Percentiles rank a stretch among this genome's conserved stretches.
phyloP scores from a whole-genome alignment of 768 basidiomycete genomes.

The Piloderma croceum region DNA sequence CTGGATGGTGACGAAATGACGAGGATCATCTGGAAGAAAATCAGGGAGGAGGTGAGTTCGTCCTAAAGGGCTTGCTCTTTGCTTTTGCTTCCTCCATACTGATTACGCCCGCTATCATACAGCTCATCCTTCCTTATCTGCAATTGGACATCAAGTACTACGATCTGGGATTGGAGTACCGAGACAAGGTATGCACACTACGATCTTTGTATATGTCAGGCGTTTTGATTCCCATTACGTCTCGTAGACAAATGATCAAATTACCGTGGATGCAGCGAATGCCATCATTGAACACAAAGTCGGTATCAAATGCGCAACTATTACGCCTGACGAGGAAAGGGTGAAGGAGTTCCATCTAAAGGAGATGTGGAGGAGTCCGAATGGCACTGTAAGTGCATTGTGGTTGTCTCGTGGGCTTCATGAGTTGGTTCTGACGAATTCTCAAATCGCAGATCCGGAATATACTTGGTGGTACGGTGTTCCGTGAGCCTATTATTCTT shows the following conservation, averaged over 20 bases:
- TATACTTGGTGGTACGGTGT: slow-evolving; percentile 96
- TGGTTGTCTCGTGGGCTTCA: slow-evolving; percentile 3
- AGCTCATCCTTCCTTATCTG: slow-evolving; percentile 95
- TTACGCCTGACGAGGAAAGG: slow-evolving; percentile 95
- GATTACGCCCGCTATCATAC: slow-evolving; percentile 6
- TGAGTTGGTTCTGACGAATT: slow-evolving; percentile 1
- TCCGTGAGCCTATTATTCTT: slow-evolving; percentile 97
- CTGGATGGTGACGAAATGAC: slow-evolving; percentile 99
- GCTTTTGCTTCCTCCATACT: slow-evolving; percentile 3
- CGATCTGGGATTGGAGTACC: slow-evolving; percentile 91
- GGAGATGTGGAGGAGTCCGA: slow-evolving; percentile 98
- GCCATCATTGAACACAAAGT: slow-evolving; percentile 93
- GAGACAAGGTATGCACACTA: slow-evolving; percentile 55
- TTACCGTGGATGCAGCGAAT: slow-evolving; percentile 90
- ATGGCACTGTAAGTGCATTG: slow-evolving; percentile 68
- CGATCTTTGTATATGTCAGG: background rate
- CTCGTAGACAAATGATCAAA: slow-evolving; percentile 80
- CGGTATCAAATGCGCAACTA: slow-evolving; percentile 98
- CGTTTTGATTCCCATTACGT: background rate
- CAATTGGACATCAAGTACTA: slow-evolving; percentile 97
- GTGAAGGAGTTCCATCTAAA: slow-evolving; percentile 97
- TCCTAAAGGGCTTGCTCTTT: background rate
- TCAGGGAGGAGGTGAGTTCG: slow-evolving; percentile 77
- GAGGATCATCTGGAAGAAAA: slow-evolving; percentile 98
- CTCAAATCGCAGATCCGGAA: slow-evolving; percentile 84